Evolutionary conservation across 2,329 filamentous ascomycete species (phyloP).

Genomic region (Sordariomycetes sp.): DNA sequence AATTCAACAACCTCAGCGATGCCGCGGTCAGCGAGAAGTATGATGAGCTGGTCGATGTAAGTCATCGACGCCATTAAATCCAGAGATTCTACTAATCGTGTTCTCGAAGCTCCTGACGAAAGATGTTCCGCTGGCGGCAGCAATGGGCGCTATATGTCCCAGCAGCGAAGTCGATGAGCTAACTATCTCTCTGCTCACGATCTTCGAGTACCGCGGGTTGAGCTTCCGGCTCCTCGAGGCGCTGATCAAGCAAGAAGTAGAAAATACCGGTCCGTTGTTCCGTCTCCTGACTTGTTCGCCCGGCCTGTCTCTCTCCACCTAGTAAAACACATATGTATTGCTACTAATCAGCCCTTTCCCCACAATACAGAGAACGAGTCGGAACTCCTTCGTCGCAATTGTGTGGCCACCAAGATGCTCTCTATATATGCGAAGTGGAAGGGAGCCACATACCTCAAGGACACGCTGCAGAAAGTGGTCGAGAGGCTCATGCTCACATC

Average conservation of each 20-base stretch:
- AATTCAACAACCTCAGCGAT: conserved; percentile 59
- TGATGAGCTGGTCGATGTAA: conserved; percentile 49
- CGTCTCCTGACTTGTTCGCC: background rate
- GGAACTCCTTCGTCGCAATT: conserved; percentile 56
- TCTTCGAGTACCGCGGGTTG: conserved; percentile 57
- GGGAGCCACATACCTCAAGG: conserved; percentile 50
- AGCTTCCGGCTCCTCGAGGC: conserved; percentile 55
- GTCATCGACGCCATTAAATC: conserved; percentile 10
- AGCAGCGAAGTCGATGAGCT: conserved; percentile 60
- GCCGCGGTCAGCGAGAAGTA: conserved; percentile 59
- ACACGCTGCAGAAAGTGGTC: conserved; percentile 55
- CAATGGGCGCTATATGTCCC: conserved; percentile 56
- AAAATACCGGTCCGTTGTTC: conserved; percentile 49
- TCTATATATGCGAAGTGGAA: conserved; percentile 66
- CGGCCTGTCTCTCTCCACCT: conserved; percentile 1
- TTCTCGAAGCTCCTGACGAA: conserved; percentile 42
- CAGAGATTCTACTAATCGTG: background rate
- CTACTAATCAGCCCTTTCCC: background rate
- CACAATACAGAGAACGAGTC: conserved; percentile 51
- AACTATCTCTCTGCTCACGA: conserved; percentile 54
- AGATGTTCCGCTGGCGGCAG: conserved; percentile 51
- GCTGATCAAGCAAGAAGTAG: conserved; percentile 57
- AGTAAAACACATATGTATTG: too few relatives aligned
- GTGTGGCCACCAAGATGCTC: conserved; percentile 62
- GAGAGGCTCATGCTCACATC: conserved; percentile 56